A percentile compares a stretch with the other conserved stretches of the same genome.
phyloP scores from a whole-genome alignment of 2,329 filamentous ascomycete genomes.

The Aureobasidium leucospermi region DNA sequence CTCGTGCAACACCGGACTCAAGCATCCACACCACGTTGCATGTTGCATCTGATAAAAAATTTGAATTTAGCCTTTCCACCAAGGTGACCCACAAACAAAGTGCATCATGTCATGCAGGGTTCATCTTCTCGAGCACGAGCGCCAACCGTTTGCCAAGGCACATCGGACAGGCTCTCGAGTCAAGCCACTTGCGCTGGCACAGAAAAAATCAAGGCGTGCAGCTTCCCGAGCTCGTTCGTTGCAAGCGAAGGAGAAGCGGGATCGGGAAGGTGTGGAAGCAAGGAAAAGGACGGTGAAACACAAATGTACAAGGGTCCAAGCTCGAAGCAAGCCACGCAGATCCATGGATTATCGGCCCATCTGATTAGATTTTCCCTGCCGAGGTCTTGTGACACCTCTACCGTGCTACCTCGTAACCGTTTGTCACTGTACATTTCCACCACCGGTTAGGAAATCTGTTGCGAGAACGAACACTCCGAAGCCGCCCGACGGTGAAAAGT shows the following conservation, averaged over 20 bases:
- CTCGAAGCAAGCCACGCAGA: not conserved
- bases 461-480: not conserved
- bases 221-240: too few species aligned
- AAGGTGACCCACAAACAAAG: not conserved
- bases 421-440: not conserved
- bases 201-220: not conserved
- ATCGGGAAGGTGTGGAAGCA: not conserved
- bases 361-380: slow-evolving; percentile 2
- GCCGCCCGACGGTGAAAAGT: not conserved
- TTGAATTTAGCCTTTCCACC: not conserved
- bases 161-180: not conserved
- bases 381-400: not conserved
- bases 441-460: not conserved
- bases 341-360: slow-evolving; percentile 2
- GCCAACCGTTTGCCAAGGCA: too few species aligned
- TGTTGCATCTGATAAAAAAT: slow-evolving; percentile 7
- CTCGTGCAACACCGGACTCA: not conserved
- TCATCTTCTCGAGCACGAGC: slow-evolving; percentile 1
- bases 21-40: not conserved
- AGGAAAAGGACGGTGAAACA: not conserved
- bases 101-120: not conserved
- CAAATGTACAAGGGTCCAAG: not conserved
- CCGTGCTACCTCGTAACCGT: not conserved
- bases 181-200: not conserved
- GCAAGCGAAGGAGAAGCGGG: not conserved